Conservation (phyloP, 345 rosid species). For the Eucalyptus sp. region DNA sequence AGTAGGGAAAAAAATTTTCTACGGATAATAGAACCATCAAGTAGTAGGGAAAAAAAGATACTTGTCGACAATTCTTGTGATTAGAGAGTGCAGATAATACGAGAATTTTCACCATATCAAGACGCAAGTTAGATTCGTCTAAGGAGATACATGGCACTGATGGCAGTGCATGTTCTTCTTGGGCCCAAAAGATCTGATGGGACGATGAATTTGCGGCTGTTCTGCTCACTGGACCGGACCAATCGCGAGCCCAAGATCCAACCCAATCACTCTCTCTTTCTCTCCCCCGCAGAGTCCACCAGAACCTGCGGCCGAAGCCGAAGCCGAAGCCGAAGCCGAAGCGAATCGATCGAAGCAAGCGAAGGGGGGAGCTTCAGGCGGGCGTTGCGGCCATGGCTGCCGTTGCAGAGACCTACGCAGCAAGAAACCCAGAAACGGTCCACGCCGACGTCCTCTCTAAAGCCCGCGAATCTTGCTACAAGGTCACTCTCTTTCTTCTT, state of each 20-base stretch:
- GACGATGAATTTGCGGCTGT: background rate
- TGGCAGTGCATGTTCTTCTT: background rate
- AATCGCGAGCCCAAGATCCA: background rate
- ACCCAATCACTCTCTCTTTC: background rate
- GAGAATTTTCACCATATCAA: background rate
- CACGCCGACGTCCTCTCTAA: constrained; percentile 59
- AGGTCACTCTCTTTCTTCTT: constrained; percentile 9
- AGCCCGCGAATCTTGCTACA: constrained; percentile 74
- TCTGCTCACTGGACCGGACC: background rate
- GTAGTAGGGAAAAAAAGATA: accelerated
- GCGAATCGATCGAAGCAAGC: background rate
- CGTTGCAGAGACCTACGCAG: constrained; percentile 18
- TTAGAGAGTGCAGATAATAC: accelerated
- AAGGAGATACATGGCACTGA: background rate
- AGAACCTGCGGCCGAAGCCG: background rate
- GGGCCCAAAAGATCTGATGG: background rate
- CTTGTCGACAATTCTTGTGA: background rate
- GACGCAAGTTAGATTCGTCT: background rate
- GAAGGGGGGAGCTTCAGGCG: background rate
- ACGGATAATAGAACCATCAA: too few relatives aligned
- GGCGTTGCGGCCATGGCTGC: constrained; percentile 23
- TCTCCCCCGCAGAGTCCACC: background rate
- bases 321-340: background rate
- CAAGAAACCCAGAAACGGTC: constrained; percentile 38
- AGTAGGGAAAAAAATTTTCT: accelerated